Percentiles rank a stretch among this genome's conserved stretches.
phyloP scores from a whole-genome alignment of 2,329 filamentous ascomycete species.

The Aspergillus uvarum region DNA sequence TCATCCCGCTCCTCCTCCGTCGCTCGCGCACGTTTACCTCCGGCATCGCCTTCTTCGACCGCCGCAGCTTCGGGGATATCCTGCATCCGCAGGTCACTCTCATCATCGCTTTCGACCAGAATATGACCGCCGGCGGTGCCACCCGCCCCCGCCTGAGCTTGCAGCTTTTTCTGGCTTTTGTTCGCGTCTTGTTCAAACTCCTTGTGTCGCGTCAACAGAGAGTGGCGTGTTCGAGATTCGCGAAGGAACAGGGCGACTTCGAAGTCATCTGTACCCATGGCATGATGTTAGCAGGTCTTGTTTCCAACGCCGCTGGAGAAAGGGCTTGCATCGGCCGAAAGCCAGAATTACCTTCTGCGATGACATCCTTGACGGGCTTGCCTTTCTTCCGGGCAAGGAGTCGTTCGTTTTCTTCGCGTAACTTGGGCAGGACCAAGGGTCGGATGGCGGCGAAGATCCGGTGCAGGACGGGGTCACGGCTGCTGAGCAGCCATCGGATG shows the following conservation, averaged over 20 bases:
- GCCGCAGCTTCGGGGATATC: slow-evolving; percentile 55
- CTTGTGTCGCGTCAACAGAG: slow-evolving; percentile 82
- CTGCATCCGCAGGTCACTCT: slow-evolving; percentile 49
- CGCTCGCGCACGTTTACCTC: slow-evolving; percentile 14
- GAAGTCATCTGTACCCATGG: slow-evolving; percentile 70
- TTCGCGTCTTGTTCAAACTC: slow-evolving; percentile 58
- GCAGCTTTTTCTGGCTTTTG: neutral
- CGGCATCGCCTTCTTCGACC: slow-evolving; percentile 20
- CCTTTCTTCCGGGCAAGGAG: slow-evolving; percentile 68
- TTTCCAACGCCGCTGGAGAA: neutral
- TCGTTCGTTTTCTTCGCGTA: slow-evolving; percentile 76
- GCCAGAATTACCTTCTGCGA: slow-evolving; percentile 65
- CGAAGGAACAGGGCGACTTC: slow-evolving; percentile 93
- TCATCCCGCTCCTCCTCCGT: slow-evolving; percentile 23
- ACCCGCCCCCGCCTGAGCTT: neutral
- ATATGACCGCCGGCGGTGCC: slow-evolving; percentile 39
- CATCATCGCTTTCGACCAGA: slow-evolving; percentile 63
- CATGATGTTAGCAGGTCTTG: neutral
- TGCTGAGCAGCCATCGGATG: slow-evolving; percentile 77
- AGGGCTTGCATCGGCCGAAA: neutral
- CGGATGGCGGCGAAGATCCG: slow-evolving; percentile 82
- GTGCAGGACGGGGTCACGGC: slow-evolving; percentile 72
- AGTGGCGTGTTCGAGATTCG: slow-evolving; percentile 80
- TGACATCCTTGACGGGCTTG: slow-evolving; percentile 82
- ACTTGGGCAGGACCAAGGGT: slow-evolving; percentile 83